Percentiles rank a stretch among this genome's conserved stretches.
Conservation (phyloP, 352 stramenopile species). For the Globisporangium polare region DNA sequence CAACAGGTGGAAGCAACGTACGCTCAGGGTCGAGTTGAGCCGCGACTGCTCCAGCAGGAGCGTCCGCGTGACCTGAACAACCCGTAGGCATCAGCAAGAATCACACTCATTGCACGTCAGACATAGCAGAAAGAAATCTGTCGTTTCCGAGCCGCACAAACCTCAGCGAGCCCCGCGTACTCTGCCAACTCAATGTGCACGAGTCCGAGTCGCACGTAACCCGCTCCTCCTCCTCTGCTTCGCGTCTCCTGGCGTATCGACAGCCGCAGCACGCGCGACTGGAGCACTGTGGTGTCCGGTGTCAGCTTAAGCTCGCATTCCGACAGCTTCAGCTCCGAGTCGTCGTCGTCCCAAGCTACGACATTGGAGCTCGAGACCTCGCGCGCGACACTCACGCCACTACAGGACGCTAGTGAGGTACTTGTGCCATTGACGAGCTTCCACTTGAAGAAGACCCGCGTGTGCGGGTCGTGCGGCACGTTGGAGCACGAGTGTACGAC, state of each 20-base stretch:
- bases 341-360: slow-evolving; percentile 21
- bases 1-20: slow-evolving; percentile 8
- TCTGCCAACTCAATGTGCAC: slow-evolving; percentile 32
- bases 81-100: no score
- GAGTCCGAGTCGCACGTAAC: slow-evolving; percentile 21
- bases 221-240: background rate
- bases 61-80: slow-evolving; percentile 17
- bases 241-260: slow-evolving; percentile 26
- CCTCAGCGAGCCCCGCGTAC: slow-evolving; percentile 24
- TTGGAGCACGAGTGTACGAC: slow-evolving; percentile 34
- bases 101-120: no score
- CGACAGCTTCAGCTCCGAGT: slow-evolving; percentile 15
- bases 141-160: background rate
- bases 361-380: slow-evolving; percentile 23
- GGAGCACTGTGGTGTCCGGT: slow-evolving; percentile 21
- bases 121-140: no score
- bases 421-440: slow-evolving; percentile 11
- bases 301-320: slow-evolving; percentile 25
- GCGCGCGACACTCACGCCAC: slow-evolving; percentile 14
- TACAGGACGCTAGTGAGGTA: background rate
- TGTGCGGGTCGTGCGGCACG: slow-evolving; percentile 22
- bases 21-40: slow-evolving; percentile 34
- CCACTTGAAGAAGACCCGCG: slow-evolving; percentile 36
- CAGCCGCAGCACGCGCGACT: slow-evolving; percentile 24
- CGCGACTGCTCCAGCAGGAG: slow-evolving; percentile 33